phyloP scores from a whole-genome alignment of 2,329 filamentous ascomycete genomes.

The Rutstroemia sp. region DNA sequence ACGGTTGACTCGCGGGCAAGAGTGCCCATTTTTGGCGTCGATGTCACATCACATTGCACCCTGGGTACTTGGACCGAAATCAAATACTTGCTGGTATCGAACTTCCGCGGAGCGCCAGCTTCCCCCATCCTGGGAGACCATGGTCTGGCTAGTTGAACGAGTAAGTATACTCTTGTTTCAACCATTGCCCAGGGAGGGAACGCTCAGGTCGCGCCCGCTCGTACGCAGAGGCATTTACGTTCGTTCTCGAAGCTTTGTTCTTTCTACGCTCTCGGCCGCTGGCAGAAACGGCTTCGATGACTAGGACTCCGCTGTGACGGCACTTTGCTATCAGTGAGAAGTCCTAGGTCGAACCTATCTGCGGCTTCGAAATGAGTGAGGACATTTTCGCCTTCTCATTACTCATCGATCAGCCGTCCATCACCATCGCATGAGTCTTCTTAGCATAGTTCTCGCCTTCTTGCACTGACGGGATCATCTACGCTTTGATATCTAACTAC shows the following conservation, averaged over 20 bases:
- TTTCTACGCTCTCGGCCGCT: background rate
- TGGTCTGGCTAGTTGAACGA: background rate
- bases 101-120: background rate
- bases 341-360: background rate
- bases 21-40: background rate
- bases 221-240: background rate
- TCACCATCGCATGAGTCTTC: background rate
- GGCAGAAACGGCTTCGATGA: background rate
- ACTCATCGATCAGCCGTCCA: background rate
- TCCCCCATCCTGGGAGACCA: background rate
- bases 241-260: constrained; percentile 3
- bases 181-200: background rate
- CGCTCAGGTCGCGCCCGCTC: constrained; percentile 7
- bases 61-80: background rate
- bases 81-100: background rate
- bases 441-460: background rate
- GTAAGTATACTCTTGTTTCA: constrained; percentile 4
- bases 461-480: background rate
- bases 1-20: constrained; percentile 1
- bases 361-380: background rate
- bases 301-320: background rate
- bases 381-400: background rate
- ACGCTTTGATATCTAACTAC: background rate
- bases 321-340: background rate
- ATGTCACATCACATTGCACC: background rate